Conservation (phyloP, 2,329 filamentous ascomycete genomes). For the Pseudocercospora fijiensis region DNA sequence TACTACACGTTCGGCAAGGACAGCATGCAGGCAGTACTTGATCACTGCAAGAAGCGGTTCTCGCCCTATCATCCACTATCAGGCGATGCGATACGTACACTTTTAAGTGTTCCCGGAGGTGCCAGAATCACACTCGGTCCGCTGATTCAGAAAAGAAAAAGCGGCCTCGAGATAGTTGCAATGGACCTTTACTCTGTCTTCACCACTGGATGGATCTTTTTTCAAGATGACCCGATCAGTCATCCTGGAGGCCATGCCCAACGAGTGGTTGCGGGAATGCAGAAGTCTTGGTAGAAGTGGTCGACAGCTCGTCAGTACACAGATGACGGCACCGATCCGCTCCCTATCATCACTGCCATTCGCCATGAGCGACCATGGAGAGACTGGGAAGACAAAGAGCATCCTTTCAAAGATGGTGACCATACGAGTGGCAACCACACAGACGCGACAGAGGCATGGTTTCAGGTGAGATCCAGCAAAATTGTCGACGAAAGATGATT, state of each 20-base stretch:
- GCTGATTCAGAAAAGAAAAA: constrained; percentile 35
- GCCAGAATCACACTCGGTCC: constrained; percentile 35
- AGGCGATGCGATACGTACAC: constrained; percentile 35
- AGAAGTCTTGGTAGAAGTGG: constrained; percentile 35
- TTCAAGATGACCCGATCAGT: constrained; percentile 31
- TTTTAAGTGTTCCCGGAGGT: constrained; percentile 32
- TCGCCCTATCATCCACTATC: constrained; percentile 38
- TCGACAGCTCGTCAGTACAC: constrained; percentile 30
- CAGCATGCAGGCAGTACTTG: constrained; percentile 34
- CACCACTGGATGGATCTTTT: constrained; percentile 37
- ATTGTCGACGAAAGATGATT: background rate
- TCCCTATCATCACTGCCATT: constrained; percentile 34
- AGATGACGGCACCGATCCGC: constrained; percentile 30
- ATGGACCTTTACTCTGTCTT: constrained; percentile 39
- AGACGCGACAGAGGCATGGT: constrained; percentile 39
- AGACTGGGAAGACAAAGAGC: constrained; percentile 33
- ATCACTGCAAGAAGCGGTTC: constrained; percentile 38
- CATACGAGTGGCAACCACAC: constrained; percentile 31
- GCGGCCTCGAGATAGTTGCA: constrained; percentile 34
- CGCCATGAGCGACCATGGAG: constrained; percentile 35
- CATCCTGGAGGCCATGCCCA: constrained; percentile 26
- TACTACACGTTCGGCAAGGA: constrained; percentile 37
- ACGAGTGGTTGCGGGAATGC: constrained; percentile 28
- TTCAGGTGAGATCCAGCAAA: constrained; percentile 25
- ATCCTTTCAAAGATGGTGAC: constrained; percentile 33